Evolutionary conservation across 768 basidiomycete species (phyloP).

Genomic region (Termitomyces sp.): DNA sequence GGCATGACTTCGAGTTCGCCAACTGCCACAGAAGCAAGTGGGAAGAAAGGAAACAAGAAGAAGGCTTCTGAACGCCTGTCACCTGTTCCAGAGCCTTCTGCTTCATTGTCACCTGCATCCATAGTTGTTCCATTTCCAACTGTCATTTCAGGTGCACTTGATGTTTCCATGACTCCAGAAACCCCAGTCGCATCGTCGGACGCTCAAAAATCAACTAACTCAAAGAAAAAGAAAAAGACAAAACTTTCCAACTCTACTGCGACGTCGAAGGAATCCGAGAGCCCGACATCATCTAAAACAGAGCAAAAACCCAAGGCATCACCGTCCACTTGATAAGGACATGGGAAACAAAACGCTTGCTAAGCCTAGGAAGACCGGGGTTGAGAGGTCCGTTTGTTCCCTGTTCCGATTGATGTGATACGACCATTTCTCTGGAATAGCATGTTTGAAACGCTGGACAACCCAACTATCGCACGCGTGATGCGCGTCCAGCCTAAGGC

Average conservation of each 20-base stretch:
- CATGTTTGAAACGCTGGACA: constrained; percentile 57
- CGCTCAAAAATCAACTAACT: constrained; percentile 7
- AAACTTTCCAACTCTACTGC: constrained; percentile 18
- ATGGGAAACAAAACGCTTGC: constrained; percentile 40
- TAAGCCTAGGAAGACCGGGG: constrained; percentile 56
- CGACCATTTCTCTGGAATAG: constrained; percentile 24
- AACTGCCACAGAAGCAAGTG: background rate
- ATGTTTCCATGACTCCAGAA: constrained; percentile 10
- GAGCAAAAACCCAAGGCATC: constrained; percentile 18
- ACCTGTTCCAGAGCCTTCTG: background rate
- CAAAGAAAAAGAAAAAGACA: constrained; percentile 27
- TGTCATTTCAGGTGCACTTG: constrained; percentile 43
- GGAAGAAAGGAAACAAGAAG: constrained; percentile 20
- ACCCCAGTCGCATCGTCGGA: background rate
- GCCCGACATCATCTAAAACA: background rate
- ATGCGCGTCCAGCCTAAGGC: constrained; percentile 58
- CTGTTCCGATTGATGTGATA: background rate
- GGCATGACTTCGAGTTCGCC: background rate
- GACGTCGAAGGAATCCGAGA: background rate
- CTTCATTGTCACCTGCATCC: constrained; percentile 2
- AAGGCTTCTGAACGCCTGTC: background rate
- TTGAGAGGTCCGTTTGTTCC: constrained; percentile 49
- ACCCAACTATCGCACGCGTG: constrained; percentile 53
- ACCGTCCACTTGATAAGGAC: constrained; percentile 50
- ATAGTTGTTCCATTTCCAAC: constrained; percentile 26